These are phyloP conservation scores for Graphilbum sp. DNA, from an alignment of 2,329 filamentous ascomycete species.

Conservation along the genomic window DNA sequence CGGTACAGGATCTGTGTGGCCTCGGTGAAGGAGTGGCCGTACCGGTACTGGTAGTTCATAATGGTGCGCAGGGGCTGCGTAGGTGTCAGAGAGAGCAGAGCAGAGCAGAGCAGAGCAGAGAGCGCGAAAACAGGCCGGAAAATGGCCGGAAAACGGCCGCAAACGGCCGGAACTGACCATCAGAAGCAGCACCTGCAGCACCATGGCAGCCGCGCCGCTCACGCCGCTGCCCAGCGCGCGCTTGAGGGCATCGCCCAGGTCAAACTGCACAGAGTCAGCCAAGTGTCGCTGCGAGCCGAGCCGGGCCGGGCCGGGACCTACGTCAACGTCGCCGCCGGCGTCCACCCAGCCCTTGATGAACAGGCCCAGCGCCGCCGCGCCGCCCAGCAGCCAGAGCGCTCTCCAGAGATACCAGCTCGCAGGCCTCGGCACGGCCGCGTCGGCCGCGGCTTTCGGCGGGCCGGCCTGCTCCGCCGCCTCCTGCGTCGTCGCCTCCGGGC, in stretches of 20 bases:
- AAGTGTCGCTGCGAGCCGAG: background rate
- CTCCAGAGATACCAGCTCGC: constrained; percentile 16
- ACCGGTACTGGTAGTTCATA: constrained; percentile 35
- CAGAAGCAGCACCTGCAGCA: constrained; percentile 28
- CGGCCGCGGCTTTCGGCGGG: no score
- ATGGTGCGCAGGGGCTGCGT: constrained; percentile 28
- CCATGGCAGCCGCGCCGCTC: constrained; percentile 30
- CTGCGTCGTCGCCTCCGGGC: background rate
- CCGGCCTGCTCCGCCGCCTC: background rate
- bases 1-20: constrained; percentile 24
- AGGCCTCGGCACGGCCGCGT: no score
- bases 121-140: no score
- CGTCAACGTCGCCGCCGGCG: constrained; percentile 22
- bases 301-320: constrained; percentile 10
- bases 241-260: constrained; percentile 25
- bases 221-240: constrained; percentile 27
- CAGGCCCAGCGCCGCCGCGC: constrained; percentile 16
- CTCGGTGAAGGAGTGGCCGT: constrained; percentile 22
- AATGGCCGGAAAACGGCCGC: background rate
- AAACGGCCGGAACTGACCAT: constrained; percentile 19
- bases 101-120: background rate
- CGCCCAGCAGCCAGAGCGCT: constrained; percentile 19
- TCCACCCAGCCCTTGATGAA: constrained; percentile 31
- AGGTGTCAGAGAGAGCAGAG: background rate
- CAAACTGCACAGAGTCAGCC: constrained; percentile 19